Conservation (phyloP, 129 eudicot species). For the Flaveria linearis region DNA sequence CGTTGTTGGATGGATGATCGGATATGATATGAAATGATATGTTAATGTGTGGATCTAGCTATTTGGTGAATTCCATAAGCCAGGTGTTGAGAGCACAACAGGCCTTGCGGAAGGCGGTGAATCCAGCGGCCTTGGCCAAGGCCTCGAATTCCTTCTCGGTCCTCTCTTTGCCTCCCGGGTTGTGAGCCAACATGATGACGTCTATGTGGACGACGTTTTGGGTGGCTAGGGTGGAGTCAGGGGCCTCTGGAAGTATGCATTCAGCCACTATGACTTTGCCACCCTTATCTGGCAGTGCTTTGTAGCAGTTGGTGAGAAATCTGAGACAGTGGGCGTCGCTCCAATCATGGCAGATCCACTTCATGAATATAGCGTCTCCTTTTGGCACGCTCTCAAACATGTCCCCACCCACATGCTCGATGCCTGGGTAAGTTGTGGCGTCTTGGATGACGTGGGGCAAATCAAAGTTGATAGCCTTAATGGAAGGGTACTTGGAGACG, state of each 20-base stretch:
- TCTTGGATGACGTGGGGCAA: conserved; percentile 71
- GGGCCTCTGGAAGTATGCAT: conserved; percentile 66
- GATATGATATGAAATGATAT: too few species aligned
- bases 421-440: conserved; percentile 65
- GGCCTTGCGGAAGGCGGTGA: conserved; percentile 45
- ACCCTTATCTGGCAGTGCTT: conserved; percentile 51
- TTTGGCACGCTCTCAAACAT: conserved; percentile 81
- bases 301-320: conserved; percentile 61
- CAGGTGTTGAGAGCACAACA: conserved; percentile 71
- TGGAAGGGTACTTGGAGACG: conserved; percentile 64
- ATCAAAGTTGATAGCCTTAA: conserved; percentile 79
- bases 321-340: conserved; percentile 67
- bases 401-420: conserved; percentile 83
- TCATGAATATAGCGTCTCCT: conserved; percentile 84
- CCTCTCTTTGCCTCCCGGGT: conserved; percentile 90
- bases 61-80: conserved; percentile 65
- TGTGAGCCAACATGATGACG: conserved; percentile 75
- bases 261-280: conserved; percentile 78
- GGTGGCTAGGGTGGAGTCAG: conserved; percentile 51
- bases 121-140: conserved; percentile 75
- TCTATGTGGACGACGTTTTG: conserved; percentile 62
- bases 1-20: too few species aligned
- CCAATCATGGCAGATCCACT: conserved; percentile 94
- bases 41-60: background rate
- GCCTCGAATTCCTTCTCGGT: conserved; percentile 73